Base-by-base conservation (phyloP, 352 stramenopile genomes). In the Globisporangium apiculatum region DNA sequence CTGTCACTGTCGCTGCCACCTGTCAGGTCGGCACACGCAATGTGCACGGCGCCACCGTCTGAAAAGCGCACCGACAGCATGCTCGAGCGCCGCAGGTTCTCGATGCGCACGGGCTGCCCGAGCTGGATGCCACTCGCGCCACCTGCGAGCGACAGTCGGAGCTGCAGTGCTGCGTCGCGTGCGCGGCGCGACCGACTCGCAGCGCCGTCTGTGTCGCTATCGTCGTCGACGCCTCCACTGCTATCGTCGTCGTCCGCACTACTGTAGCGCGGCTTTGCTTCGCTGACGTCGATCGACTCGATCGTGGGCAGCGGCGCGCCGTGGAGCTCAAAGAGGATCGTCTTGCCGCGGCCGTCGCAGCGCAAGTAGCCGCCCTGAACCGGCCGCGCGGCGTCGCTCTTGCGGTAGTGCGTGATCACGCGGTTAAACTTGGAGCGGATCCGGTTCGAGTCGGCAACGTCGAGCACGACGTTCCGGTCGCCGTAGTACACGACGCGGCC, bases 371-470 rank as follows among this genome's bases (percentile, higher is more conserved):
- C 78, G 10, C 83, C 83, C 56, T 82, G 77, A 0, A 87, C 77
- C n/a, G 67, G 59, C 3, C 66, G 57, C 1, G 36, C 51, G 36
- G 72, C 50, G 45, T 88, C 83, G 46, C 76, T 79, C 65, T 91
- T 91, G 58, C 76, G 76, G 41, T 83, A 89, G 55, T 90, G 79
- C 11, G 82, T 92, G 50, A 94, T 78, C 24, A 94, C 75, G 38
- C 79, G 82, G 41, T 94, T 91, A 60, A 94, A 91, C 64, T 90
- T 91, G 45, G 78, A 89, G 18, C 80, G 78, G 31, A 86, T 63
- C 7, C 84, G 82, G 51, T 94, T 92, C 55, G 82, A 92, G 64
- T 94, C 78, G 1, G 72, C 80, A 7, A 94, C 81, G 53, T 91
- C 76, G 46, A 94, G 89, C 35, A 90, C 75, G 9, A 94, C 62